phyloP scores from a whole-genome alignment of 495 filamentous ascomycete genomes.

The Aspergillus hancockii region DNA sequence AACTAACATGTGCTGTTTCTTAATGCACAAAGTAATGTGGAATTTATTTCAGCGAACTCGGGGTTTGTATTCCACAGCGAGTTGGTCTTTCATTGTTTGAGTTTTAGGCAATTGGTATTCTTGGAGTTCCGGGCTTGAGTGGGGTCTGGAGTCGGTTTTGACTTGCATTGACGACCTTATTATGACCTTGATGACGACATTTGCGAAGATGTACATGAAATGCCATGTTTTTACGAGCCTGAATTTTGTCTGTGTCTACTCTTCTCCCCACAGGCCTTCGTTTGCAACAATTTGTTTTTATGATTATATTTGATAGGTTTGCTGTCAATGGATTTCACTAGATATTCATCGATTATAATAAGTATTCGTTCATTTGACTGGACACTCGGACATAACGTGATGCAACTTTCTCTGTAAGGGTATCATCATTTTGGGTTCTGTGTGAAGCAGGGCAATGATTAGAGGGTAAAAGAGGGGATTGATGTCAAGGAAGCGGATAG shows the following conservation, averaged over 20 bases:
- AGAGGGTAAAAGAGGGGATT: background rate
- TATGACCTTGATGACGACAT: slow-evolving; percentile 47
- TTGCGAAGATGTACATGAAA: slow-evolving; percentile 49
- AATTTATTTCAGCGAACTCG: slow-evolving; percentile 4
- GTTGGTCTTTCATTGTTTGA: slow-evolving; percentile 11
- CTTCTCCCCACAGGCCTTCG: slow-evolving; percentile 10
- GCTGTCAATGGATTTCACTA: background rate
- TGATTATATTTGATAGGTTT: background rate
- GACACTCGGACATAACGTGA: background rate
- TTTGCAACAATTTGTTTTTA: slow-evolving; percentile 15
- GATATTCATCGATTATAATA: background rate
- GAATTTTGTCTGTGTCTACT: slow-evolving; percentile 20
- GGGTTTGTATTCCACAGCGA: slow-evolving; percentile 11
- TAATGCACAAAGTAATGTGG: background rate
- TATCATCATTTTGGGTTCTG: background rate
- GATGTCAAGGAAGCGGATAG: background rate
- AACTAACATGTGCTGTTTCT: slow-evolving; percentile 1
- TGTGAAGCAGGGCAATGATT: background rate
- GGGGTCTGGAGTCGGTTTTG: slow-evolving; percentile 29
- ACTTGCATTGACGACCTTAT: slow-evolving; percentile 39
- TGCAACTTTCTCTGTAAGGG: background rate
- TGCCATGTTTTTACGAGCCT: slow-evolving; percentile 41
- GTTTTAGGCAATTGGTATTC: slow-evolving; percentile 23
- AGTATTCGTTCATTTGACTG: background rate
- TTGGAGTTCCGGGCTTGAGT: slow-evolving; percentile 37